These are phyloP conservation scores for Rubroboletus satanas DNA, from an alignment of 768 basidiomycete species.

Conservation along the genomic window DNA sequence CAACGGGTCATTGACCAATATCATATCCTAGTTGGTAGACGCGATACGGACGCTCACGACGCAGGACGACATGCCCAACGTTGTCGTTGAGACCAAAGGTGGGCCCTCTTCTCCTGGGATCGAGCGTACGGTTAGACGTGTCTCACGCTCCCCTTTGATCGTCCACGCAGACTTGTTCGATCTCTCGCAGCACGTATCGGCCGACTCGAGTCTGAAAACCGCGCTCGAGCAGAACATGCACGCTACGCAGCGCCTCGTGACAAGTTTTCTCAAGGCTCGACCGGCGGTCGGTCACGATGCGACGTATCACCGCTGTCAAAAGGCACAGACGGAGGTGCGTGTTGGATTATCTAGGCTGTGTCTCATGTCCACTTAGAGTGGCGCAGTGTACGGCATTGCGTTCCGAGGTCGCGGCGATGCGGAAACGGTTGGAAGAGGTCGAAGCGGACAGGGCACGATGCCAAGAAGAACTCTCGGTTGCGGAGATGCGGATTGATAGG, in stretches of 20 bases:
- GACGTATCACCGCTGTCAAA: conserved; percentile 46
- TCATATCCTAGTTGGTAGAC: conserved; percentile 52
- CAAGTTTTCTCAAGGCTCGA: conserved; percentile 45
- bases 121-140: background rate
- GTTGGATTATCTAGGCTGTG: background rate
- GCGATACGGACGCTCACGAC: conserved; percentile 58
- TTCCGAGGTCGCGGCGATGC: conserved; percentile 53
- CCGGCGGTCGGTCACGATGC: conserved; percentile 35
- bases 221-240: conserved; percentile 53
- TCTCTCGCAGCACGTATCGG: conserved; percentile 31
- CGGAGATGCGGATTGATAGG: conserved; percentile 63
- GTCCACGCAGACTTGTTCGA: conserved; percentile 28
- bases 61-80: conserved; percentile 45
- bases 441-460: conserved; percentile 47
- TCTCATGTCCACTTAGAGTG: conserved; percentile 13
- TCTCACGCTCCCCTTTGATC: background rate
- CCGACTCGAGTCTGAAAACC: conserved; percentile 31
- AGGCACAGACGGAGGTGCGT: conserved; percentile 57
- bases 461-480: conserved; percentile 47
- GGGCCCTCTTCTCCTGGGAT: background rate
- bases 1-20: background rate
- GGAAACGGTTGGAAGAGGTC: conserved; percentile 46
- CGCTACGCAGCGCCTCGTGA: conserved; percentile 57
- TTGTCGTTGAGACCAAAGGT: conserved; percentile 44
- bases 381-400: conserved; percentile 53